These are phyloP conservation scores for Westerdykella ornata DNA, from an alignment of 2,329 filamentous ascomycete genomes.

Conservation along the genomic window DNA sequence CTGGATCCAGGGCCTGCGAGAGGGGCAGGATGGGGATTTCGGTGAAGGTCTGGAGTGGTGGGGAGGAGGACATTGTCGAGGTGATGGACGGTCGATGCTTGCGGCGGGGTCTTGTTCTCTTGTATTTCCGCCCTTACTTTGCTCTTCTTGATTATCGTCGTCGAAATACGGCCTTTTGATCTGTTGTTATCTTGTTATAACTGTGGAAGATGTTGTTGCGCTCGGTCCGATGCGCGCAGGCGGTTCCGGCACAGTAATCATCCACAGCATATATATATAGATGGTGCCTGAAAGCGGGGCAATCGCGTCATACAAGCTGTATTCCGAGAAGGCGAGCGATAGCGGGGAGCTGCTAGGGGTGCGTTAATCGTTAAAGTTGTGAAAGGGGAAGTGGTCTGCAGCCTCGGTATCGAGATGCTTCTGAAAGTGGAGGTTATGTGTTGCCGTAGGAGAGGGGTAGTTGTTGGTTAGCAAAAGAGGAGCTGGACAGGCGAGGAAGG, in stretches of 20 bases:
- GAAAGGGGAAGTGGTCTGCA: too few relatives aligned
- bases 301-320: slow-evolving; percentile 9
- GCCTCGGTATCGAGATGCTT: too few relatives aligned
- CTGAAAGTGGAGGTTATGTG: too few relatives aligned
- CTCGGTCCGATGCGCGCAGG: background rate
- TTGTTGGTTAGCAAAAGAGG: background rate
- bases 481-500: slow-evolving; percentile 22
- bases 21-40: slow-evolving; percentile 73
- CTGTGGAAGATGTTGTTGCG: background rate
- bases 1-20: slow-evolving; percentile 56
- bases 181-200: background rate
- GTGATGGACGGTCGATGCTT: too few relatives aligned
- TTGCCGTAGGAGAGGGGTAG: background rate
- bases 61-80: too few relatives aligned
- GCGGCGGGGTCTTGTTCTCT: too few relatives aligned
- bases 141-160: too few relatives aligned
- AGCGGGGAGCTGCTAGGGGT: background rate
- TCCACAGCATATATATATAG: too few relatives aligned
- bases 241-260: too few relatives aligned
- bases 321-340: background rate
- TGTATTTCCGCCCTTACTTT: too few relatives aligned
- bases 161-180: too few relatives aligned
- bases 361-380: background rate
- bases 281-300: slow-evolving; percentile 17
- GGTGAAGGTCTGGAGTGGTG: slow-evolving; percentile 50